Evolutionary conservation across 345 rosid genomes (phyloP), one percentile per base, ranked within the genome.

Genomic region (Populus nigra): DNA sequence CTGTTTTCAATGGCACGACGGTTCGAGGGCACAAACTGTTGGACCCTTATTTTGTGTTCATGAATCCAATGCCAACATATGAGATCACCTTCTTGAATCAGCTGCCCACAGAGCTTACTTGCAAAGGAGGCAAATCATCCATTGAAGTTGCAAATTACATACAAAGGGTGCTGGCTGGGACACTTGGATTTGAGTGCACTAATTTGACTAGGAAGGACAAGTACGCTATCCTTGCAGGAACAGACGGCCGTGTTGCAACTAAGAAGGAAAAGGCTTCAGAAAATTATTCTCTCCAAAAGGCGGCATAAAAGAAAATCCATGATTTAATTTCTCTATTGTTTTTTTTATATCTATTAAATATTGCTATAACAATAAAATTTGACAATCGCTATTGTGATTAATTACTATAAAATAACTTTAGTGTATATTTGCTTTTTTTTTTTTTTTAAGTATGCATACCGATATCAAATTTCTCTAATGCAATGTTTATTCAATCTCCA

Each of bases 21-120:
- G 93, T 84, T 27, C 88, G 97, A 8, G 99, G 98, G 29, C 76
- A 88, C 82, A 94, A 94, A 81, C 25, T 90, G 77, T 81, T 93
- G 83, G 98, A 94, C 71, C 98, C 98, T 15, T 94, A 93, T 69
- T 94, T 93, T 18, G 94, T 87, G 72, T 93, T 93, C 88, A 94
- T 94, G 98, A 94, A 94, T 61, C 99, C 99, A 0, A 81, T 79
- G 85, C 99, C 99, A 0, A 87, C 92, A 3, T 96, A 83, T 61
- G 98, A 96, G 93, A 88, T 93, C 83, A 96, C 99, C 5, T 92
- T 96, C 89, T 86, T 93, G 82, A 89, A 90, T 76, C 94, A 90
- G 82, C 82, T 96, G 71, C 99, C 99, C 0, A 61, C 68, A 0
- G 98, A 92, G 81, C 87, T 93, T 20, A 93, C 98, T 6, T 90